Base-by-base conservation (phyloP, 192 early-diverging fungal species). In the Umbelopsis sp. region DNA sequence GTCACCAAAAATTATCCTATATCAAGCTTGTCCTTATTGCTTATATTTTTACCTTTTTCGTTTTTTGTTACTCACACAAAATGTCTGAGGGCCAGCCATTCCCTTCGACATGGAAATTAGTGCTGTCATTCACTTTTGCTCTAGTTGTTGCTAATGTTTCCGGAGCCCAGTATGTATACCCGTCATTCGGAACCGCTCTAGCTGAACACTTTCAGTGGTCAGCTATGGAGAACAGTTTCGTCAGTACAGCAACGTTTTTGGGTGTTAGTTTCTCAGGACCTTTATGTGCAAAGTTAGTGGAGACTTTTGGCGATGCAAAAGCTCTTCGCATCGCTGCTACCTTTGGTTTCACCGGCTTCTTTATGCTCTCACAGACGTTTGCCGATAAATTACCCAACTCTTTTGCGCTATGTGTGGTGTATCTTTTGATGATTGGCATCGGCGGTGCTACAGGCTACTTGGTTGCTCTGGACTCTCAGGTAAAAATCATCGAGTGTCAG, bases 181-280 rank as follows among this genome's bases (percentile, higher is more conserved):
- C 75, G 1, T 68, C 71, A 1, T 72, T 64, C 44, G 75, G 75
- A 22, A 72, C 75, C 2, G 58, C 71, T 23, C 50, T 72, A 13
- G 49, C 75, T 23, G 46, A 65, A 41, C 61, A 53, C 13, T 77
- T 77, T 68, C 66, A 64, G 15, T 77, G 75, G 75, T 49, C 71
- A 33, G 71, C 67, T 1, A 10, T 77, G 12, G 75, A 77, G 45
- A 77, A 77, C 50, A 77, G 75, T 47, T 48, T 77, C 4, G 75
- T 77, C 48, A 77, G 75, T 20, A 72, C 71, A 16, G 75, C 75
- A 8, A 67, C 66, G 22, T 77, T 77, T 53, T 18, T 77, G 22
- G 75, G 75, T 6, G 50, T 77, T 1, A 72, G 71, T 8, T 77
- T 77, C 35, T 77, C 75, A 46, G 75, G 75, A 11, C 75, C 75